A percentile compares a stretch with the other conserved stretches of the same genome.
These are phyloP conservation scores for Citrus hindsii DNA, from an alignment of 345 rosid genomes.

Conservation along the genomic window DNA sequence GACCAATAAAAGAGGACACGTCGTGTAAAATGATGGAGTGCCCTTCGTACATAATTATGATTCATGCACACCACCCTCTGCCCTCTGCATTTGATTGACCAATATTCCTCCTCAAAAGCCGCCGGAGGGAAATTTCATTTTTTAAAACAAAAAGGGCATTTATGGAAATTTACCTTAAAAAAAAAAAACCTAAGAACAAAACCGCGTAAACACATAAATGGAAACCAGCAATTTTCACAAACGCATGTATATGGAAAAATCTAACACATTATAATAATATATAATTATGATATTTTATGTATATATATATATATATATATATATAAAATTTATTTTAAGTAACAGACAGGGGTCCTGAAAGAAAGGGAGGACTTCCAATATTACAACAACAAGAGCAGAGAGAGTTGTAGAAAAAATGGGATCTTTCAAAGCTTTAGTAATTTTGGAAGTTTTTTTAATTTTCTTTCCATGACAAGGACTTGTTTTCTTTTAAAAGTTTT, in stretches of 20 bases:
- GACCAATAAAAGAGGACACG: not conserved
- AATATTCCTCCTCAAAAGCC: not conserved
- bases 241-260: constrained; percentile 18
- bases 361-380: constrained; percentile 34
- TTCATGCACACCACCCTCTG: not conserved
- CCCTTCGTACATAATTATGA: not conserved
- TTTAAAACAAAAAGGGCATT: not conserved
- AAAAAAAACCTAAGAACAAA: not conserved
- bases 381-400: constrained; percentile 12
- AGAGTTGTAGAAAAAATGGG: constrained; percentile 29
- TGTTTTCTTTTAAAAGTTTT: constrained; percentile 18
- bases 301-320: too few species aligned
- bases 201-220: constrained; percentile 25
- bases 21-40: not conserved
- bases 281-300: too few species aligned
- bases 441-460: constrained; percentile 14
- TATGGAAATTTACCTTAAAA: constrained; percentile 8
- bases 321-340: constrained; percentile 19
- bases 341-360: constrained; percentile 54
- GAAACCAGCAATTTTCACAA: constrained; percentile 14
- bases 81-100: not conserved
- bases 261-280: not conserved
- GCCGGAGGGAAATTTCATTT: constrained; percentile 1
- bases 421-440: constrained; percentile 28
- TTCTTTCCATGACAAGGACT: constrained; percentile 33